phyloP scores from a whole-genome alignment of 2,329 filamentous ascomycete species.

The Bipolaris bicolor region DNA sequence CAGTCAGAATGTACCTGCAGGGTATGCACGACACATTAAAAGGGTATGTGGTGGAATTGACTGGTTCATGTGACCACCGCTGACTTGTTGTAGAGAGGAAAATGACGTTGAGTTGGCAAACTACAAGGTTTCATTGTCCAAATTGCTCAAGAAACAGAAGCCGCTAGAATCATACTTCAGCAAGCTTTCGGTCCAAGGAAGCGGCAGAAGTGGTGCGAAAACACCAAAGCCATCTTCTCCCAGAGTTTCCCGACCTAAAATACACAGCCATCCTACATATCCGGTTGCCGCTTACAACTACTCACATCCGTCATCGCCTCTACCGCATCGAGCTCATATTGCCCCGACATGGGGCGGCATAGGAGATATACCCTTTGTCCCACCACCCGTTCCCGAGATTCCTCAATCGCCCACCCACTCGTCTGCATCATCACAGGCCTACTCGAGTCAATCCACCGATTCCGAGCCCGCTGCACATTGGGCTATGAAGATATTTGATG shows the following conservation, averaged over 20 bases:
- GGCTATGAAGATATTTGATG: slow-evolving; percentile 54
- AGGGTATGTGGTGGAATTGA: slow-evolving; percentile 49
- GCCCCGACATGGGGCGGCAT: slow-evolving; percentile 28
- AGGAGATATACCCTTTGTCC: slow-evolving; percentile 43
- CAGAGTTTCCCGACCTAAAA: slow-evolving; percentile 34
- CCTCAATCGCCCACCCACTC: slow-evolving; percentile 53
- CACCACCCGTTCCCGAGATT: slow-evolving; percentile 47
- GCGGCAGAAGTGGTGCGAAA: slow-evolving; percentile 25
- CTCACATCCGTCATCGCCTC: slow-evolving; percentile 15
- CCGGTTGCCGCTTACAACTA: slow-evolving; percentile 26
- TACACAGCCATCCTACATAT: slow-evolving; percentile 38
- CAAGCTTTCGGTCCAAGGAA: slow-evolving; percentile 34
- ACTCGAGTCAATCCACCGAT: slow-evolving; percentile 45
- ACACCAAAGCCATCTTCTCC: slow-evolving; percentile 41
- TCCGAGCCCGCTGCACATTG: slow-evolving; percentile 49
- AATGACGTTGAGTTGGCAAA: slow-evolving; percentile 39
- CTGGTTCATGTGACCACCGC: background rate
- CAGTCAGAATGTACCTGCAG: slow-evolving; percentile 58
- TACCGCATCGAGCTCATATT: slow-evolving; percentile 25
- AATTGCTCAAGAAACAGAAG: slow-evolving; percentile 46
- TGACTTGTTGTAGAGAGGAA: slow-evolving; percentile 34
- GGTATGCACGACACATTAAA: slow-evolving; percentile 52
- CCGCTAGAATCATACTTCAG: slow-evolving; percentile 44
- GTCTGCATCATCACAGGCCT: slow-evolving; percentile 51
- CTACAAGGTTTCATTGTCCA: slow-evolving; percentile 36